Conservation (phyloP, 495 filamentous ascomycete genomes). For the Friedmanniomyces simplex region DNA sequence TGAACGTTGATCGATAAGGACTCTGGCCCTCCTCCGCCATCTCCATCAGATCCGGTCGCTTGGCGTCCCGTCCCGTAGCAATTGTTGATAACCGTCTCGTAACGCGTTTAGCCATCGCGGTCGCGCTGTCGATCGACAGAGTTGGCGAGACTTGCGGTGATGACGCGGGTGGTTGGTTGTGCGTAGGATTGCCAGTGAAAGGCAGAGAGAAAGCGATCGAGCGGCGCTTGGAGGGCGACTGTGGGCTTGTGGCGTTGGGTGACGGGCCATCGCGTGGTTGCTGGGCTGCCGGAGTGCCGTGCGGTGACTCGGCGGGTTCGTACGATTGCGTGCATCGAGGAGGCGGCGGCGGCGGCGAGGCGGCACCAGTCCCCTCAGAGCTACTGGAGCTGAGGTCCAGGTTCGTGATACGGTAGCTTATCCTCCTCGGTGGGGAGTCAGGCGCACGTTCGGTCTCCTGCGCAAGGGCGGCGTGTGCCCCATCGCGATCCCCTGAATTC, state of each 20-base stretch:
- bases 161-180: background rate
- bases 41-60: background rate
- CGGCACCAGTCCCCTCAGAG: background rate
- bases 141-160: background rate
- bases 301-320: background rate
- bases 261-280: background rate
- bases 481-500: too few species aligned
- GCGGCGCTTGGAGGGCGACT: background rate
- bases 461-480: too few species aligned
- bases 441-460: too few species aligned
- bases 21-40: slow-evolving; percentile 1
- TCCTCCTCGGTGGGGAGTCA: background rate
- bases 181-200: background rate
- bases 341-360: too few species aligned
- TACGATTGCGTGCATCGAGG: background rate
- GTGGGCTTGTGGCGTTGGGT: background rate
- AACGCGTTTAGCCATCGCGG: background rate
- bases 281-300: background rate
- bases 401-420: background rate
- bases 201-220: background rate
- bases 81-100: background rate
- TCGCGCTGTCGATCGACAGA: background rate
- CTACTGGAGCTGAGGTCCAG: background rate
- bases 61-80: background rate
- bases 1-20: background rate